A percentile compares a stretch with the other conserved stretches of the same genome.
These are phyloP conservation scores for Syncephalastrum contaminatum DNA, from an alignment of 371 early-diverging fungal species.

Conservation along the genomic window DNA sequence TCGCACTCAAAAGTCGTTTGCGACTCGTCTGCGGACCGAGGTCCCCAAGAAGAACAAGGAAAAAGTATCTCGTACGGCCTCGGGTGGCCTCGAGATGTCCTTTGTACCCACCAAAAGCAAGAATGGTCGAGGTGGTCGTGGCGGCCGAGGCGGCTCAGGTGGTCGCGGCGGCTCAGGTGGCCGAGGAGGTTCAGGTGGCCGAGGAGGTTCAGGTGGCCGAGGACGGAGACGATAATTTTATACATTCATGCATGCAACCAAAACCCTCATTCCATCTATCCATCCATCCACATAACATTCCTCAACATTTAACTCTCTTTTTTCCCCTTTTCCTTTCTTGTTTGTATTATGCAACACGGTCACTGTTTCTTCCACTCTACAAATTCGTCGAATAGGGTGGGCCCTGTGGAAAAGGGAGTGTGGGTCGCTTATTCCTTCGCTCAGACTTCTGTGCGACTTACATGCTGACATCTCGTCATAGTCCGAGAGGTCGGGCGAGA, in stretches of 20 bases:
- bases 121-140: background rate
- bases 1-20: slow-evolving; percentile 37
- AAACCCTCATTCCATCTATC: too few relatives aligned
- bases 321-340: slow-evolving; percentile 5
- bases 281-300: too few relatives aligned
- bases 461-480: slow-evolving; percentile 75
- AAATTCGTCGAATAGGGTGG: slow-evolving; percentile 68
- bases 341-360: too few relatives aligned
- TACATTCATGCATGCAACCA: too few relatives aligned
- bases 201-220: too few relatives aligned
- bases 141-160: background rate
- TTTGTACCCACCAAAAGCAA: slow-evolving; percentile 38
- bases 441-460: slow-evolving; percentile 29
- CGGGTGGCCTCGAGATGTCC: slow-evolving; percentile 69
- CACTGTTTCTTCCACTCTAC: slow-evolving; percentile 52
- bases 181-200: background rate
- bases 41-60: slow-evolving; percentile 25
- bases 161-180: background rate
- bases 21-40: slow-evolving; percentile 35
- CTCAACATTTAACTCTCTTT: background rate
- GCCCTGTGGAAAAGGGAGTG: slow-evolving; percentile 61
- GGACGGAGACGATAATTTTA: background rate
- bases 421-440: background rate
- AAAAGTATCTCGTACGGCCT: slow-evolving; percentile 56
- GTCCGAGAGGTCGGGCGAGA: slow-evolving; percentile 49